A percentile compares a stretch with the other conserved stretches of the same genome.
phyloP scores from a whole-genome alignment of 2,329 filamentous ascomycete species.

The Aspergillus viridinutans region DNA sequence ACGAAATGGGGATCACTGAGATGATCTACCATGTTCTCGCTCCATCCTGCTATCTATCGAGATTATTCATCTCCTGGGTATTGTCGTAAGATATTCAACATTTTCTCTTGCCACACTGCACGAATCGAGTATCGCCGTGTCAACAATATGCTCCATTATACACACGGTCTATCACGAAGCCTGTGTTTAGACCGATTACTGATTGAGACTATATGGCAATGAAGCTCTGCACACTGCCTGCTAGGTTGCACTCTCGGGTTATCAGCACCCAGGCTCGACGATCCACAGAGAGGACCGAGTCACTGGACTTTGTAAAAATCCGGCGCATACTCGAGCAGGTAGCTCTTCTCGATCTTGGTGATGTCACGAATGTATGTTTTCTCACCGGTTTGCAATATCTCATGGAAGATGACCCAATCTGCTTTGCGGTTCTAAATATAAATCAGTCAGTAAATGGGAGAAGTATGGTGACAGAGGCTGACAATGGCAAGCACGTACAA shows the following conservation, averaged over 20 bases:
- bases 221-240: background rate
- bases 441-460: constrained; percentile 9
- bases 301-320: constrained; percentile 67
- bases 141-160: background rate
- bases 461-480: background rate
- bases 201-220: background rate
- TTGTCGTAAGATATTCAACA: background rate
- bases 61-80: background rate
- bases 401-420: constrained; percentile 94
- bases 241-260: background rate
- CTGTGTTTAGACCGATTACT: background rate
- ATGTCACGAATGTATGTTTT: constrained; percentile 91
- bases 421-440: constrained; percentile 70
- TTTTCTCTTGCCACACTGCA: background rate
- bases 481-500: constrained; percentile 48
- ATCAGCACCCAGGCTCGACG: background rate
- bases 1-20: background rate
- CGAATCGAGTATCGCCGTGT: background rate
- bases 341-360: constrained; percentile 89
- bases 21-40: background rate
- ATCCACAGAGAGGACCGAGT: background rate
- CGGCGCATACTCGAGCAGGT: constrained; percentile 83
- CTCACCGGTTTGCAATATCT: constrained; percentile 80
- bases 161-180: background rate
- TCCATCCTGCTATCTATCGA: background rate